Evolutionary conservation across 2,329 filamentous ascomycete species (phyloP), one percentile per base, ranked within the genome.

Genomic region (Fulvia fulva): DNA sequence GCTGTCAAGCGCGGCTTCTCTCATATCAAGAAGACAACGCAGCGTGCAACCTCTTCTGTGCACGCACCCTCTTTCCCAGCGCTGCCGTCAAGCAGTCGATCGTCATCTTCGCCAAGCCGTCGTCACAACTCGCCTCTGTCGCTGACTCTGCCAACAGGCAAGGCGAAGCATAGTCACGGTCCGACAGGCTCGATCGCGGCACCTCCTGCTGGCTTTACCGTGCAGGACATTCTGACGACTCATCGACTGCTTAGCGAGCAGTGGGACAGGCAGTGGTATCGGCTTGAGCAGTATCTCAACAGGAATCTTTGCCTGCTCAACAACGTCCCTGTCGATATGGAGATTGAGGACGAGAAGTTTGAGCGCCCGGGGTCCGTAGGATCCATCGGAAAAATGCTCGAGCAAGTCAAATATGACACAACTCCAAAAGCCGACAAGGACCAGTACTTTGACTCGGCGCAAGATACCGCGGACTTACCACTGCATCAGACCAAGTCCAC

Each of bases 161-260:
- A 60, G 26, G 62, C 61, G 1, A 67, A 64, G 53, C 63, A 65
- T 23, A 63, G 59, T 22, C 58, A 65, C 43, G 58, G 59, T 32
- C 56, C 57, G 11, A 58, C 59, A 1, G 43, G 28, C 5, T 55
- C 54, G 4, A 54, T 66, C 23, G 44, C 65, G 12, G 64, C 66
- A 11, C 66, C 68, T 5, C 51, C 64, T 1, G 51, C 63, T 22
- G 49, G 44, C 25, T 71, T 76, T 16, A 78, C 77, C 1, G 75
- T 79, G n/a, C 78, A 80, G 60, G 78, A 81, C 59, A 78, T 80
- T 50, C 77, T 78, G 58, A 78, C 77, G 6, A 78, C 78, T 0
- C 70, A 80, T 9, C 73, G 74, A 5, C 66, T 80, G 0, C 74
- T 81, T 0, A 74, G 77, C 32, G 78, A 81, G 58, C 78, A 78